phyloP scores from a whole-genome alignment of 257 asterid genomes.

The Fraxinus quadrangulata region DNA sequence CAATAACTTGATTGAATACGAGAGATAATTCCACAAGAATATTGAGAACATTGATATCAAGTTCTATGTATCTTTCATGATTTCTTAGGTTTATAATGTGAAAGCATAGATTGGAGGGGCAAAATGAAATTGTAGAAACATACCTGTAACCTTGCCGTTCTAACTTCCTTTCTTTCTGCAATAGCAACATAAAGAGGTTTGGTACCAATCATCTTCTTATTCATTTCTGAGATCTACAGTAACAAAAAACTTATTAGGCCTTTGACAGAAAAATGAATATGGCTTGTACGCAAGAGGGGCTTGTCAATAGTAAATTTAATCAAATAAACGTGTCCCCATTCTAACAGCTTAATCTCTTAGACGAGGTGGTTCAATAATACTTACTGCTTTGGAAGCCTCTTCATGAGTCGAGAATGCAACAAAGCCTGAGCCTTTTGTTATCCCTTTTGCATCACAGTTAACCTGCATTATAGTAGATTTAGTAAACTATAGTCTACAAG shows the following conservation, averaged over 20 bases:
- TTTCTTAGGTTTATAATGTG: neutral
- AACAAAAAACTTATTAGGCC: neutral
- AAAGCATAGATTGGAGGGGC: neutral
- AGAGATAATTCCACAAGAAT: too few species aligned
- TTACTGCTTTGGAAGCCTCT: slow-evolving; percentile 56
- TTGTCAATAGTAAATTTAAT: neutral
- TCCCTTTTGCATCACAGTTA: slow-evolving; percentile 51
- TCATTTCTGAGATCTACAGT: slow-evolving; percentile 44
- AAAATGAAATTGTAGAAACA: neutral
- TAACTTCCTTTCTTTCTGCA: slow-evolving; percentile 54
- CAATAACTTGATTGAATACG: too few species aligned
- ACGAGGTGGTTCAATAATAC: neutral
- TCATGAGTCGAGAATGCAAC: slow-evolving; percentile 58
- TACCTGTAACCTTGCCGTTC: slow-evolving; percentile 62
- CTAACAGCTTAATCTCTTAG: neutral
- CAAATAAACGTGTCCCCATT: neutral
- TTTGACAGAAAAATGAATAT: neutral
- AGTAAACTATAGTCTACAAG: neutral
- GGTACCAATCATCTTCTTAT: slow-evolving; percentile 47
- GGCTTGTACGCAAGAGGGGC: neutral
- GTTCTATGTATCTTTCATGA: neutral
- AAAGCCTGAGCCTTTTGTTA: slow-evolving; percentile 67
- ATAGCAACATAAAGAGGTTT: slow-evolving; percentile 57
- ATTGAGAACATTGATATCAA: too few species aligned
- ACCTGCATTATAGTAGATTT: slow-evolving; percentile 38